Conservation (phyloP, 331 rosid species). For the Pyrus hybrid region DNA sequence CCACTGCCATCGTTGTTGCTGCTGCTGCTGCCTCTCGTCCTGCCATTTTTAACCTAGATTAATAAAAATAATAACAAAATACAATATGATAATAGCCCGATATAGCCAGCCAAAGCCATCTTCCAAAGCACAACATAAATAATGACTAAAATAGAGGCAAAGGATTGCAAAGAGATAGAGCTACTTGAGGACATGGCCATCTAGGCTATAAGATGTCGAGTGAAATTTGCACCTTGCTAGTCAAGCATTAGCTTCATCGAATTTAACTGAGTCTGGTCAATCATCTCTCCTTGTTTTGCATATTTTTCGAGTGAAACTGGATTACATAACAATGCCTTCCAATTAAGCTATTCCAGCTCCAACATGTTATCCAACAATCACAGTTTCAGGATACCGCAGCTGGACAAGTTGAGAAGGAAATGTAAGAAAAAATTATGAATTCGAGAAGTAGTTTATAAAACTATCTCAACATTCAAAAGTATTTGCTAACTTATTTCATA, state of each 20-base stretch:
- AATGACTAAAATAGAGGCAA: not conserved
- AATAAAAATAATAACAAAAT: not conserved
- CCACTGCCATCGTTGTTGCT: not conserved
- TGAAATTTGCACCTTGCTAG: conserved; percentile 10
- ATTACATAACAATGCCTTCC: not conserved
- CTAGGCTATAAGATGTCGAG: not conserved
- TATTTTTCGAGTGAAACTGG: not conserved
- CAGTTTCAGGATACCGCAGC: not conserved
- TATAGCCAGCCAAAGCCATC: not conserved
- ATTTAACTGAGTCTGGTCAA: not conserved
- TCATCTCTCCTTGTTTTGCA: not conserved
- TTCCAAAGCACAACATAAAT: not conserved
- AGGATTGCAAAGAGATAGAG: not conserved
- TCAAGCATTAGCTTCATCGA: not conserved
- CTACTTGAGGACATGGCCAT: not conserved
- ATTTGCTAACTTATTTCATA: not conserved
- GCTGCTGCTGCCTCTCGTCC: not conserved
- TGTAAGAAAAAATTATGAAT: not conserved
- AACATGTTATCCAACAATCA: not conserved
- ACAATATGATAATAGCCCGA: not conserved
- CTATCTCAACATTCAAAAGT: not conserved
- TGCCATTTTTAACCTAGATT: not conserved
- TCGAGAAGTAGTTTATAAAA: not conserved
- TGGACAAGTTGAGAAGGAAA: not conserved
- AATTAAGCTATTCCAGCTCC: not conserved